Base-by-base conservation (phyloP, 2,329 filamentous ascomycete genomes). In the Verticillium zaregamsianum region DNA sequence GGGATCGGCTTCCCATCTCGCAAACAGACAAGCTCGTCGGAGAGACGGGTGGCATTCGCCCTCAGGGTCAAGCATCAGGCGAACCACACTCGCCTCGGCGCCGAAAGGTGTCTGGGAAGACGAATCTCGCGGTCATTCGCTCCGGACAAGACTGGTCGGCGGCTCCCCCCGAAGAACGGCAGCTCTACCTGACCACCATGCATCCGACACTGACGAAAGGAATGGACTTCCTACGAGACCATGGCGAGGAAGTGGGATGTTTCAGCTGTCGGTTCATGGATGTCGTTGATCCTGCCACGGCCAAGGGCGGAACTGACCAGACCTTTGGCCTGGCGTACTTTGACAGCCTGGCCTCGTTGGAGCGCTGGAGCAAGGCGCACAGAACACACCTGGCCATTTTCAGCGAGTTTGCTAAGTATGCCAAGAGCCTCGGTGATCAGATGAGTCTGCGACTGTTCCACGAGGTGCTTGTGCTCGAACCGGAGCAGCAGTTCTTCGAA, bases 61-160 rank as follows among this genome's bases (percentile, higher is more conserved):
- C 37, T 23, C 9, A 49, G 12, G 17, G 20, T 17, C 17, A 45
- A 20, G 17, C 39, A 4, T n/a, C 39, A 17, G 39, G 8, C 39
- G 8, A 17, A 1, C 39, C 15, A 17, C 39, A 17, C 8, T 9
- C 39, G 17, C 39, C 39, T 14, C 33, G 39, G n/a, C 66, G 74
- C 0, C 64, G 76, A 9, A 68, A 67, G 20, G 69, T 81, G 3
- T 61, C 69, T 0, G 76, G 77, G 1, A 74, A 70, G 63, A 68
- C 71, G 60, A 80, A 81, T 61, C 69, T 80, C 5, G 70, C 72
- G 35, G 69, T 80, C 17, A 80, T 81, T 40, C 74, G 77, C 31
- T 80, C 78, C 0, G 78, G 77, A 0, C 79, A 81, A 63, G 78
- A 80, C 62, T 81, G 77, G 78, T 74, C 72, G 0, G 71, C 67